phyloP scores from a whole-genome alignment of 441 rosid species.

The Macaranga tanarius region DNA sequence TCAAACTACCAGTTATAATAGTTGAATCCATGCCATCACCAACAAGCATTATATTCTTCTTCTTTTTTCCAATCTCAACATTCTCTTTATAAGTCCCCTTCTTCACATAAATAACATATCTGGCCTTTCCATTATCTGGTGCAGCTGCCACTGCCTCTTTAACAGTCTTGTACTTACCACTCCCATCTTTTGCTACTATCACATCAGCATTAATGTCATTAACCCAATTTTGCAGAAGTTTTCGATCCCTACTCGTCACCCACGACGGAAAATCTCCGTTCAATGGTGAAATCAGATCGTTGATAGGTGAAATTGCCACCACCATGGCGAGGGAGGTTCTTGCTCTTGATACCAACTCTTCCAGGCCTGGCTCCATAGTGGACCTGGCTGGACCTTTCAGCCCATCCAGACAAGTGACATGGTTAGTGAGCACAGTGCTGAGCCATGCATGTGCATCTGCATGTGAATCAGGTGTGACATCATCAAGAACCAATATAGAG shows the following conservation, averaged over 20 bases:
- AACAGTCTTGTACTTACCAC: slow-evolving; percentile 56
- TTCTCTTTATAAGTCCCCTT: slow-evolving; percentile 58
- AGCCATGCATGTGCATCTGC: slow-evolving; percentile 64
- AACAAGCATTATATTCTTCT: slow-evolving; percentile 53
- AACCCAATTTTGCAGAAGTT: slow-evolving; percentile 36
- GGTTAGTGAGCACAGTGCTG: slow-evolving; percentile 67
- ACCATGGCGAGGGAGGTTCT: slow-evolving; percentile 51
- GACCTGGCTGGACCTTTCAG: slow-evolving; percentile 31
- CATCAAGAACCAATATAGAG: slow-evolving; percentile 40
- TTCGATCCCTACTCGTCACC: slow-evolving; percentile 49
- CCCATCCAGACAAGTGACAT: slow-evolving; percentile 61
- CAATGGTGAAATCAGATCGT: slow-evolving; percentile 13
- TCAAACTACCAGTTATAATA: slow-evolving; percentile 53
- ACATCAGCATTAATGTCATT: slow-evolving; percentile 42
- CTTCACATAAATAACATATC: slow-evolving; percentile 65
- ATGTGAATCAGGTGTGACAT: slow-evolving; percentile 31
- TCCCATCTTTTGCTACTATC: slow-evolving; percentile 66
- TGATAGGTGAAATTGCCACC: slow-evolving; percentile 36
- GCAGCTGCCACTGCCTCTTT: slow-evolving; percentile 41
- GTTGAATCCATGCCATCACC: slow-evolving; percentile 57
- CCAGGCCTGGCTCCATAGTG: slow-evolving; percentile 35
- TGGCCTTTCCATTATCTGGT: slow-evolving; percentile 32
- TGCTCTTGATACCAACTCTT: slow-evolving; percentile 45
- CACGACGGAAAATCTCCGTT: slow-evolving; percentile 47
- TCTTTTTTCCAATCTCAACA: slow-evolving; percentile 46